phyloP scores from a whole-genome alignment of 2,329 filamentous ascomycete species.

The Phaeoacremonium minimum region DNA sequence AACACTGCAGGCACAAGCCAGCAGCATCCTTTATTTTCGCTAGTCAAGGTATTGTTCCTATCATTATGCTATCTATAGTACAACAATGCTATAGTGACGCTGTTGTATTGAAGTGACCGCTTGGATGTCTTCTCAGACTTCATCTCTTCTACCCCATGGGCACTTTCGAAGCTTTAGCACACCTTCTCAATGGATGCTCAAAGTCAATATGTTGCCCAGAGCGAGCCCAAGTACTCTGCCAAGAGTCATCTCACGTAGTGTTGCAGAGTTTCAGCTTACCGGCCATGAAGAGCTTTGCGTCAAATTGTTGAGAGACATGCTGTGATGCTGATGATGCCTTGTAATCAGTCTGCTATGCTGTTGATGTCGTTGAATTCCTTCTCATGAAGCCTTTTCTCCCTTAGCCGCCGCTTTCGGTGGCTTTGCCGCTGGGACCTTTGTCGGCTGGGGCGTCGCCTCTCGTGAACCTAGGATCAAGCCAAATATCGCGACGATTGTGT shows the following conservation, averaged over 20 bases:
- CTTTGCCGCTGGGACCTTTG: constrained; percentile 28
- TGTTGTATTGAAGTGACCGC: no score
- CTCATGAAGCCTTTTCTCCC: constrained; percentile 8
- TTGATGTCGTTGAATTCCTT: no score
- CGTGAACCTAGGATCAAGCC: constrained; percentile 39
- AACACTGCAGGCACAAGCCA: no score
- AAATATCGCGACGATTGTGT: constrained; percentile 57
- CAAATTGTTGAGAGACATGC: constrained; percentile 78
- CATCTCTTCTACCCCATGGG: no score
- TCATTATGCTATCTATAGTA: no score
- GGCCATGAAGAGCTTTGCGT: constrained; percentile 81
- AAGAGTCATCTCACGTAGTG: constrained; percentile 89
- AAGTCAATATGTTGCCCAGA: constrained; percentile 90
- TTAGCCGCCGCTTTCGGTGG: constrained; percentile 6
- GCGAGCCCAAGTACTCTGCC: constrained; percentile 72
- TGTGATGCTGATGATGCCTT: constrained; percentile 11
- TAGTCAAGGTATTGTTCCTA: no score
- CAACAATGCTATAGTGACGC: no score
- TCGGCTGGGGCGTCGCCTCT: constrained; percentile 15
- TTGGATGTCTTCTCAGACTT: no score
- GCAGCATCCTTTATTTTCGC: no score
- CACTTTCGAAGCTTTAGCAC: constrained; percentile 94
- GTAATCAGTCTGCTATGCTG: constrained; percentile 1
- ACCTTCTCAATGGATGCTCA: constrained; percentile 64
- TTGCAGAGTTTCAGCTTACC: constrained; percentile 73